phyloP scores from a whole-genome alignment of 805 yeast species.

The Candida nemodendra region DNA sequence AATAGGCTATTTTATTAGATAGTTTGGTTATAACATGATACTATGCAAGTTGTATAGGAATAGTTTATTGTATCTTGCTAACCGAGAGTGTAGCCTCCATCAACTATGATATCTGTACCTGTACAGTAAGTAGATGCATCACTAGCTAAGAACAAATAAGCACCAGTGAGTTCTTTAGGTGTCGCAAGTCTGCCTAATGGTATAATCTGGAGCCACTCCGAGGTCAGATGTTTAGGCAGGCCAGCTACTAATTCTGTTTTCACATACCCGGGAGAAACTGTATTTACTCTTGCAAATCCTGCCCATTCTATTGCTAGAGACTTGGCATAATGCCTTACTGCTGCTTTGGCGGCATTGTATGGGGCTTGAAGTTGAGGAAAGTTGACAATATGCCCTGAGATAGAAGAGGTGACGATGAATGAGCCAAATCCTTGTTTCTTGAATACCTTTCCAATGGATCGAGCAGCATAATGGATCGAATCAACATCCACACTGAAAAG shows the following conservation, averaged over 20 bases:
- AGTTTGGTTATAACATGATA: too few relatives aligned
- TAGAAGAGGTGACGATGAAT: conserved; percentile 80
- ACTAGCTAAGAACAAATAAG: conserved; percentile 74
- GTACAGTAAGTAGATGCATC: conserved; percentile 80
- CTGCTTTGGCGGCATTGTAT: conserved; percentile 87
- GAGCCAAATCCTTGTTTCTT: conserved; percentile 74
- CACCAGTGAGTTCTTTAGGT: conserved; percentile 76
- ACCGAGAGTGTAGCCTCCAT: conserved; percentile 70
- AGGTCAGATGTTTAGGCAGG: conserved; percentile 42
- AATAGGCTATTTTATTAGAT: too few relatives aligned
- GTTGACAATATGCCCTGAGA: conserved; percentile 86
- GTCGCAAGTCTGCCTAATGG: conserved; percentile 77
- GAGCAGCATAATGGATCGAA: conserved; percentile 79
- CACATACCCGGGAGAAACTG: conserved; percentile 85
- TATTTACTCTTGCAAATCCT: conserved; percentile 81
- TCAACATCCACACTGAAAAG: conserved; percentile 74
- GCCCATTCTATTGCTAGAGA: conserved; percentile 89
- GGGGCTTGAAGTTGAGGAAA: conserved; percentile 85
- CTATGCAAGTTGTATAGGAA: too few relatives aligned
- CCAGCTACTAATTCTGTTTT: conserved; percentile 62
- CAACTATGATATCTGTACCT: conserved; percentile 73
- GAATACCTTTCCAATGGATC: conserved; percentile 70
- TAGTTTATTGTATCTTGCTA: too few relatives aligned
- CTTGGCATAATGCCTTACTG: conserved; percentile 68
- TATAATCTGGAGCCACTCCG: conserved; percentile 48